Conservation (phyloP, 495 filamentous ascomycete species). For the Neurospora sp. region DNA sequence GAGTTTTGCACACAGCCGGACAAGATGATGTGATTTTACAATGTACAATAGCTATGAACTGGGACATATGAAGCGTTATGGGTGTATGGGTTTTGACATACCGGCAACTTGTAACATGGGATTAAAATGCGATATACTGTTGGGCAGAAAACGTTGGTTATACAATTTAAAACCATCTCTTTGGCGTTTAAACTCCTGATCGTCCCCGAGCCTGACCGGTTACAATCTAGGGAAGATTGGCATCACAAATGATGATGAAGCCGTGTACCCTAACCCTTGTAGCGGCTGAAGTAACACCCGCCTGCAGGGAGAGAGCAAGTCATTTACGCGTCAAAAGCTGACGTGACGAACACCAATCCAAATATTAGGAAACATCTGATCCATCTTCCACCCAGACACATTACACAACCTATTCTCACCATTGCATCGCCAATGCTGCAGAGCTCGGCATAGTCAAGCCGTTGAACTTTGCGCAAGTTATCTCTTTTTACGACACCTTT, state of each 20-base stretch:
- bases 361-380: not conserved
- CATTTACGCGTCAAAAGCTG: not conserved
- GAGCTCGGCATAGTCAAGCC: not conserved
- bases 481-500: not conserved
- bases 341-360: conserved; percentile 2
- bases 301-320: not conserved
- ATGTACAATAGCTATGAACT: not conserved
- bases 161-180: not conserved
- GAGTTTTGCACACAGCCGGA: not conserved
- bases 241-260: not conserved
- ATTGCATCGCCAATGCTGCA: not conserved
- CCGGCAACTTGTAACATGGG: not conserved
- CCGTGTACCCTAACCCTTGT: not conserved
- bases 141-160: not conserved
- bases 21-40: not conserved
- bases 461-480: not conserved
- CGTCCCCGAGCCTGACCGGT: not conserved
- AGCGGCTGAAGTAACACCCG: not conserved
- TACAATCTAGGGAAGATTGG: not conserved
- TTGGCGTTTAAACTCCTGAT: not conserved
- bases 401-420: not conserved
- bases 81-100: not conserved
- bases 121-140: not conserved
- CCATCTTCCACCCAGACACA: not conserved
- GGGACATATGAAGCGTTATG: not conserved